phyloP scores from a whole-genome alignment of 768 basidiomycete genomes.

The Pleurotus eryngii region DNA sequence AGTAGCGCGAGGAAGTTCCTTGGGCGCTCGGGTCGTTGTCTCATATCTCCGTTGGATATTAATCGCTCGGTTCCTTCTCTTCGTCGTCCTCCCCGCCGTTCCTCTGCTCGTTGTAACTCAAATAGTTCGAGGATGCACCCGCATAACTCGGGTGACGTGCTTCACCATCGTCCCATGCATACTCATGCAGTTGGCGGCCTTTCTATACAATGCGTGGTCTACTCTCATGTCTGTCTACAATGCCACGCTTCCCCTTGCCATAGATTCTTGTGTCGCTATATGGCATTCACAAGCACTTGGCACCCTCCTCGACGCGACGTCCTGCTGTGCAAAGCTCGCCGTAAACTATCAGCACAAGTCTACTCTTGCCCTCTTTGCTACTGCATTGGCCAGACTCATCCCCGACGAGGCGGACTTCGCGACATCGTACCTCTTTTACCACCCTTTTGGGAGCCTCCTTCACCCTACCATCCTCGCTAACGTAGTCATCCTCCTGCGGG shows the following conservation, averaged over 20 bases:
- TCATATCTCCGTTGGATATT: too few relatives aligned
- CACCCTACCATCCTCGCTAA: background rate
- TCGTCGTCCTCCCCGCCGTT: background rate
- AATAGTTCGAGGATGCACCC: background rate
- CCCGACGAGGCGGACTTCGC: background rate
- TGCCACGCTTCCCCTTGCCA: too few relatives aligned
- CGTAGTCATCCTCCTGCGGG: background rate
- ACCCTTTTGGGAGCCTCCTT: background rate
- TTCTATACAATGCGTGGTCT: too few relatives aligned
- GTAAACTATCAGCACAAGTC: background rate
- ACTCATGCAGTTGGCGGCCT: background rate
- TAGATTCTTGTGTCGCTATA: background rate
- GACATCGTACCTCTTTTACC: background rate
- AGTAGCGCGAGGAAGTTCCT: too few relatives aligned
- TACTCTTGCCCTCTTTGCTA: background rate
- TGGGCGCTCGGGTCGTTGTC: too few relatives aligned
- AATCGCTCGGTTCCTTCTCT: too few relatives aligned
- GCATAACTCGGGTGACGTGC: background rate
- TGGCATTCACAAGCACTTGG: background rate
- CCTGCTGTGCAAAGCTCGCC: background rate
- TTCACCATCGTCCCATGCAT: background rate
- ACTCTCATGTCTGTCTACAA: too few relatives aligned
- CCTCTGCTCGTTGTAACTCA: background rate
- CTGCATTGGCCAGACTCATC: background rate
- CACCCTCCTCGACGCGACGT: background rate